Percentiles rank a stretch among this genome's conserved stretches.
These are phyloP conservation scores for Tuber borchii DNA, from an alignment of 495 filamentous ascomycete genomes.

Conservation along the genomic window DNA sequence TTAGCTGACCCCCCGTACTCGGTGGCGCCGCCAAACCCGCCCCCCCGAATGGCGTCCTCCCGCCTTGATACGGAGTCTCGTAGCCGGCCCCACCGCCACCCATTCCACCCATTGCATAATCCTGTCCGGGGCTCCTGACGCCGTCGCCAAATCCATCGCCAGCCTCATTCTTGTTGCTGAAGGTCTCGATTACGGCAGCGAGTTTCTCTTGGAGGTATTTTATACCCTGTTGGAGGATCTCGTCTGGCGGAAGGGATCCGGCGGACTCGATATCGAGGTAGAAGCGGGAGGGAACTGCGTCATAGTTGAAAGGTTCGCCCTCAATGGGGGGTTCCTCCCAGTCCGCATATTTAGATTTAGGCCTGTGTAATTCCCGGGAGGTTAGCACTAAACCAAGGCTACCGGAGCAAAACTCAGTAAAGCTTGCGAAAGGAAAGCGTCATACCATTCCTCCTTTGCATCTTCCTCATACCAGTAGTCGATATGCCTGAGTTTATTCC, in stretches of 20 bases:
- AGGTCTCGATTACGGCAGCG: slow-evolving; percentile 69
- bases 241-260: slow-evolving; percentile 78
- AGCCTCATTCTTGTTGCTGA: slow-evolving; percentile 45
- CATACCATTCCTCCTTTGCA: slow-evolving; percentile 80
- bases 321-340: slow-evolving; percentile 80
- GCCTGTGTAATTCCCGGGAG: slow-evolving; percentile 51
- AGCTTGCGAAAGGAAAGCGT: slow-evolving; percentile 24
- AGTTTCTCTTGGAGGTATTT: slow-evolving; percentile 84
- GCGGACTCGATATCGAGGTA: slow-evolving; percentile 89
- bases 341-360: slow-evolving; percentile 71
- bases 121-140: slow-evolving; percentile 37
- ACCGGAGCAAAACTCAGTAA: background rate
- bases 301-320: slow-evolving; percentile 80
- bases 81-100: slow-evolving; percentile 35
- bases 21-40: slow-evolving; percentile 35
- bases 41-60: slow-evolving; percentile 38
- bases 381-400: background rate
- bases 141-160: slow-evolving; percentile 35
- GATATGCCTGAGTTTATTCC: slow-evolving; percentile 82
- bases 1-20: slow-evolving; percentile 33
- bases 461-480: slow-evolving; percentile 92
- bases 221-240: slow-evolving; percentile 81
- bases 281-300: slow-evolving; percentile 74
- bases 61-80: slow-evolving; percentile 38
- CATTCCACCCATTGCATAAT: slow-evolving; percentile 40